A percentile compares a stretch with the other conserved stretches of the same genome.
These are phyloP conservation scores for Xylaria sp. DNA, from an alignment of 2,329 filamentous ascomycete genomes.

Conservation along the genomic window DNA sequence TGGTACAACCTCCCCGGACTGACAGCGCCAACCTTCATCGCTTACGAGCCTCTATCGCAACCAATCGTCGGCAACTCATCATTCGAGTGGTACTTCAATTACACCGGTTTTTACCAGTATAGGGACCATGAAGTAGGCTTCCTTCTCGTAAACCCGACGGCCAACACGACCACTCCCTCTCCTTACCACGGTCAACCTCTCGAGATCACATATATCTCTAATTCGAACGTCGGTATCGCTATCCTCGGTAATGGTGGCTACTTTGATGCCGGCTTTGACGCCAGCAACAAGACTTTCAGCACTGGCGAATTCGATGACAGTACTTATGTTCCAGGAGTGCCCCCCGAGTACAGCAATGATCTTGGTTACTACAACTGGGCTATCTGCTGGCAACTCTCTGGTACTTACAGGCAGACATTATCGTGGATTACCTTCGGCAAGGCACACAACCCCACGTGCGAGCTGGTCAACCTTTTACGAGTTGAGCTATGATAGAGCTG, in stretches of 20 bases:
- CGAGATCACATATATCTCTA: conserved; percentile 10
- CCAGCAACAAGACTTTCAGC: conserved; percentile 3
- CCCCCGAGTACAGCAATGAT: neutral
- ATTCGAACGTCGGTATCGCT: conserved; percentile 26
- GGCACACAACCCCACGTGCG: conserved; percentile 31
- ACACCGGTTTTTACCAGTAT: conserved; percentile 19
- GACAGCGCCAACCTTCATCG: conserved; percentile 5
- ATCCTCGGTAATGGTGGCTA: conserved; percentile 7
- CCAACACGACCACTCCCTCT: conserved; percentile 21
- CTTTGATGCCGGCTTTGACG: conserved; percentile 25
- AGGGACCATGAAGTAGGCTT: conserved; percentile 20
- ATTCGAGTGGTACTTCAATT: conserved; percentile 34
- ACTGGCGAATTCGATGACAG: conserved; percentile 2
- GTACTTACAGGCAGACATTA: conserved; percentile 2
- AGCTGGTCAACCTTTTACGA: conserved; percentile 53
- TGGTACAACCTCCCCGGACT: neutral
- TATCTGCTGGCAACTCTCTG: conserved; percentile 28
- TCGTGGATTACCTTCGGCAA: conserved; percentile 26
- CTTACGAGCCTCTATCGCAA: neutral
- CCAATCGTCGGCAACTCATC: conserved; percentile 12
- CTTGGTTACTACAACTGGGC: conserved; percentile 27
- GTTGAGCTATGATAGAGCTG: conserved; percentile 41
- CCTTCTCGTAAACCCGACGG: conserved; percentile 19
- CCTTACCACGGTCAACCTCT: neutral
- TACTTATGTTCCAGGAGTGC: neutral